phyloP scores from a whole-genome alignment of 2,329 filamentous ascomycete species.

The Ophiostoma sp. region DNA sequence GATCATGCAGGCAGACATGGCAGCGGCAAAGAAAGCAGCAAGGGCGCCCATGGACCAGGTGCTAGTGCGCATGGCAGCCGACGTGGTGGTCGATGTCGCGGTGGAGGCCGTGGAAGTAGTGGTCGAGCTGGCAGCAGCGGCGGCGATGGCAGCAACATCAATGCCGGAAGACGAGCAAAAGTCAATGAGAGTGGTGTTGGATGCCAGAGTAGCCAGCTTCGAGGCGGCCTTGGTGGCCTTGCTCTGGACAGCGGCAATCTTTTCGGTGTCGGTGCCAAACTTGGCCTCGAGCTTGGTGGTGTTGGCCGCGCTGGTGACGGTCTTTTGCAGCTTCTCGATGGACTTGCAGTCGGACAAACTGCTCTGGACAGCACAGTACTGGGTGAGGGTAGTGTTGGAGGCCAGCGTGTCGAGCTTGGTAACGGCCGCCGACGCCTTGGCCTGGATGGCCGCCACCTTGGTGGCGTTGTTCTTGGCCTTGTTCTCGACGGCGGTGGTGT shows the following conservation, averaged over 20 bases:
- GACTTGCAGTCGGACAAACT: not conserved
- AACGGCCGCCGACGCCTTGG: not conserved
- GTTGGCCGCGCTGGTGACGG: not conserved
- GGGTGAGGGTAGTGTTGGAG: not conserved
- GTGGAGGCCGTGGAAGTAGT: not conserved
- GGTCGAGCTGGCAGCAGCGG: not conserved
- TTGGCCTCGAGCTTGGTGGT: not conserved
- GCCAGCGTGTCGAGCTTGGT: not conserved
- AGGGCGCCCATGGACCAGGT: not conserved
- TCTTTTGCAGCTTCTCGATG: slow-evolving; percentile 2
- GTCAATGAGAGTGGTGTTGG: slow-evolving; percentile 3
- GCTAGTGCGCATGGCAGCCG: not conserved
- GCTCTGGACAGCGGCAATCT: not conserved
- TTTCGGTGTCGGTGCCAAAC: not conserved
- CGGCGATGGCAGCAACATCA: not conserved
- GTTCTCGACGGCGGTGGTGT: not conserved
- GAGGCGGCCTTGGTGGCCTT: slow-evolving; percentile 3
- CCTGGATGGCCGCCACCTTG: not conserved
- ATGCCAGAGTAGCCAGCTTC: not conserved
- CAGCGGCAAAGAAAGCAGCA: not conserved
- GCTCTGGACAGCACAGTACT: not conserved
- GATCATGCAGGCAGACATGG: not conserved
- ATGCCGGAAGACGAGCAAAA: not conserved
- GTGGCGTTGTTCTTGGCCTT: slow-evolving; percentile 11
- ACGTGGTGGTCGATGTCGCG: not conserved